phyloP scores from a whole-genome alignment of 805 yeast genomes.

The Lachancea dasiensis region DNA sequence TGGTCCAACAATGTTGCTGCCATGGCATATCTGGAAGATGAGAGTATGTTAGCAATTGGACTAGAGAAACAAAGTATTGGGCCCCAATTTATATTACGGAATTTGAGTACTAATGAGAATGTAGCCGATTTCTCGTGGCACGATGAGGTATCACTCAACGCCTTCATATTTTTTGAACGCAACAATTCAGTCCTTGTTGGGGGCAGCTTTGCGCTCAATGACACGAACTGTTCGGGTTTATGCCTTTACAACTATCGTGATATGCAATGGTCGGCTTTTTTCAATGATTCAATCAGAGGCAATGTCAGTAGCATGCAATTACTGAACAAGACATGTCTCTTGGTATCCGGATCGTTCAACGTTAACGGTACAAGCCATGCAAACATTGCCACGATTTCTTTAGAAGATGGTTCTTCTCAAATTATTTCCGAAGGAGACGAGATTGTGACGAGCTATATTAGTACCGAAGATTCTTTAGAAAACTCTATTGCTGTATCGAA shows the following conservation, averaged over 20 bases:
- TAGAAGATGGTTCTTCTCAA: slow-evolving; percentile 11
- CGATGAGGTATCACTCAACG: slow-evolving; percentile 35
- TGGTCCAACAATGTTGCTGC: slow-evolving; percentile 20
- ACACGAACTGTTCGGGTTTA: slow-evolving; percentile 51
- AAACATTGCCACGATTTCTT: slow-evolving; percentile 38
- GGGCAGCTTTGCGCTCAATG: slow-evolving; percentile 63
- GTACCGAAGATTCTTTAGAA: slow-evolving; percentile 40
- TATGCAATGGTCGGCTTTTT: slow-evolving; percentile 46
- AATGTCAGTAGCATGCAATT: slow-evolving; percentile 49
- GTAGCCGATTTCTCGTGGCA: slow-evolving; percentile 35
- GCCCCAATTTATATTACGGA: slow-evolving; percentile 20
- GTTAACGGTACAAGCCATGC: slow-evolving; percentile 34
- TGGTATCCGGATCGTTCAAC: slow-evolving; percentile 52
- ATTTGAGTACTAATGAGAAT: slow-evolving; percentile 43
- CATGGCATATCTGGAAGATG: slow-evolving; percentile 25
- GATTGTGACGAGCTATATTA: slow-evolving; percentile 37
- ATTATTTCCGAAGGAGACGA: slow-evolving; percentile 14
- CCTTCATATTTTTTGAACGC: slow-evolving; percentile 38
- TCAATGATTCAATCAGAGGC: slow-evolving; percentile 41
- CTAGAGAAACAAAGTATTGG: slow-evolving; percentile 25
- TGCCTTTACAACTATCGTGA: slow-evolving; percentile 58
- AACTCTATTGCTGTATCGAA: slow-evolving; percentile 31
- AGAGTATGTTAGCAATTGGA: slow-evolving; percentile 21
- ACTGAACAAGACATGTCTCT: slow-evolving; percentile 32
- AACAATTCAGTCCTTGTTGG: slow-evolving; percentile 49